Conservation (phyloP, 345 rosid species). For the thale cress (Arabidopsis thaliana) region DNA sequence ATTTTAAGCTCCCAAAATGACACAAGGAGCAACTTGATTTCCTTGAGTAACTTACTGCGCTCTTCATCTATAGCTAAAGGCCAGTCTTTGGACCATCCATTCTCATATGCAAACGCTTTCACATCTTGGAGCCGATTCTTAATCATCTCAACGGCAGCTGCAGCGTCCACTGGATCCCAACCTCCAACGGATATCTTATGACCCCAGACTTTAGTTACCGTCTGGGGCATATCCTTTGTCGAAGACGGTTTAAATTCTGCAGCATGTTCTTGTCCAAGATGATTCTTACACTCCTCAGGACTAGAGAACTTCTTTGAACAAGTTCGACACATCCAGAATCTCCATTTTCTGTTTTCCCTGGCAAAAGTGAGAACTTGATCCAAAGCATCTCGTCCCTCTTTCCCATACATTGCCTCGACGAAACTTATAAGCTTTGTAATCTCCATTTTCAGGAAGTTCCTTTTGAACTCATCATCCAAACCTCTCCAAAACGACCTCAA, state of each 20-base stretch:
- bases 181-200: background rate
- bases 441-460: conserved; percentile 9
- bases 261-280: conserved; percentile 16
- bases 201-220: conserved; percentile 3
- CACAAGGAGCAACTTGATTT: conserved; percentile 11
- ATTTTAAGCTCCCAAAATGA: background rate
- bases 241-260: background rate
- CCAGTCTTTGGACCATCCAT: conserved; percentile 29
- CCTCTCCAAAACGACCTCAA: background rate
- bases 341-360: conserved; percentile 3
- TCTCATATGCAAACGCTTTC: conserved; percentile 24
- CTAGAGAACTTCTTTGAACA: conserved; percentile 3
- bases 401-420: background rate
- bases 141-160: conserved; percentile 18
- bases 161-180: conserved; percentile 23
- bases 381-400: conserved; percentile 7
- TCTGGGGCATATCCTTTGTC: background rate
- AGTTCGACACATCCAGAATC: conserved; percentile 14
- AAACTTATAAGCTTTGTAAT: background rate
- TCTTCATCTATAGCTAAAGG: conserved; percentile 17
- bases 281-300: conserved; percentile 4
- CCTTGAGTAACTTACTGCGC: conserved; percentile 9
- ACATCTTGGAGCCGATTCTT: conserved; percentile 6
- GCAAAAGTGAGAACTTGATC: background rate
- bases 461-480: conserved; percentile 9